These are phyloP conservation scores for Emergomyces pasteurianus DNA, from an alignment of 2,329 filamentous ascomycete genomes.

Conservation along the genomic window DNA sequence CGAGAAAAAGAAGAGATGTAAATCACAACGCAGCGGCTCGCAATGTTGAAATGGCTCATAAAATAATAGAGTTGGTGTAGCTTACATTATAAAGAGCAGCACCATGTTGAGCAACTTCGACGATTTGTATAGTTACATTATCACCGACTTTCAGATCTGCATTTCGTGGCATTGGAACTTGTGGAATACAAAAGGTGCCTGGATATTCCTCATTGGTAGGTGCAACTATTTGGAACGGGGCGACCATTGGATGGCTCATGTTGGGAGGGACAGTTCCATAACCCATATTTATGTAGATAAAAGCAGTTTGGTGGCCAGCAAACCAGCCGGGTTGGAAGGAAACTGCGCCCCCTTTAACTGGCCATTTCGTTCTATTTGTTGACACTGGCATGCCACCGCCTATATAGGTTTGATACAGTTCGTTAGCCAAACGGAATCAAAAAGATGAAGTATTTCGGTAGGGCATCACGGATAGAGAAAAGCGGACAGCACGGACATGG, in stretches of 20 bases:
- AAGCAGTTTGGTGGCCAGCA: conserved; percentile 67
- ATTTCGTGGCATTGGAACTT: conserved; percentile 69
- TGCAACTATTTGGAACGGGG: conserved; percentile 70
- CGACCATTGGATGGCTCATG: conserved; percentile 74
- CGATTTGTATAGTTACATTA: conserved; percentile 78
- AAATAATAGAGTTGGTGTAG: conserved; percentile 6
- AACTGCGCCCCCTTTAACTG: conserved; percentile 72
- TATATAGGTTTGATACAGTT: conserved; percentile 26
- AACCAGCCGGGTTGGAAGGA: conserved; percentile 94
- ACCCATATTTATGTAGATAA: conserved; percentile 85
- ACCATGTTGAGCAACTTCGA: conserved; percentile 73
- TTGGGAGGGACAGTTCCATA: conserved; percentile 70
- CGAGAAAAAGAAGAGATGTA: not conserved
- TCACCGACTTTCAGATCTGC: conserved; percentile 65
- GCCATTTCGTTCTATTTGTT: conserved; percentile 84
- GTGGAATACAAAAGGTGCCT: conserved; percentile 77
- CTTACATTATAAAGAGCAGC: conserved; percentile 70
- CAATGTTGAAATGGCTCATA: not conserved
- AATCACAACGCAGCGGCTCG: not conserved
- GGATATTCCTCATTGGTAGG: conserved; percentile 75
- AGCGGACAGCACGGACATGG: conserved; percentile 56
- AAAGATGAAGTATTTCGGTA: not conserved
- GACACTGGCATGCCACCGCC: conserved; percentile 73
- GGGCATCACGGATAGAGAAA: not conserved
- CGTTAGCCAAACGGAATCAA: conserved; percentile 1